phyloP scores from a whole-genome alignment of 768 basidiomycete species.

The Dentipellis sp. region DNA sequence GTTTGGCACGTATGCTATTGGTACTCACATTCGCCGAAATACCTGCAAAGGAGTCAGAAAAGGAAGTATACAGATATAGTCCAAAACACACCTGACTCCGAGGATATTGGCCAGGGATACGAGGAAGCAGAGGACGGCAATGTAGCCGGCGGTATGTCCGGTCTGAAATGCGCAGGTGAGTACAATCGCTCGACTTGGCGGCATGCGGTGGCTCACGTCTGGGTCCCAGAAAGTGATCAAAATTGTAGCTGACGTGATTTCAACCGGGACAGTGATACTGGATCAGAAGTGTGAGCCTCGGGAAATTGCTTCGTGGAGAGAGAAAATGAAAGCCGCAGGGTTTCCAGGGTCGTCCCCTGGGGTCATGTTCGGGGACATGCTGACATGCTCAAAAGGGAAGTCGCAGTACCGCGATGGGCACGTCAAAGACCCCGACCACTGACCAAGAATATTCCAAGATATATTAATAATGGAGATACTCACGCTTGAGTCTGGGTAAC shows the following conservation, averaged over 20 bases:
- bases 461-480: background rate
- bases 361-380: too few species aligned
- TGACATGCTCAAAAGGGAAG: too few species aligned
- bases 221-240: conserved; percentile 67
- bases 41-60: conserved; percentile 13
- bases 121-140: conserved; percentile 46
- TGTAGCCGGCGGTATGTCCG: conserved; percentile 46
- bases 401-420: too few species aligned
- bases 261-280: conserved; percentile 56
- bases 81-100: conserved; percentile 56
- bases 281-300: background rate
- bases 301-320: too few species aligned
- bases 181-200: background rate
- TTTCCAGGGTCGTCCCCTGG: too few species aligned
- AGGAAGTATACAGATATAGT: conserved; percentile 27
- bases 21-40: conserved; percentile 46
- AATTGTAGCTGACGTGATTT: conserved; percentile 64
- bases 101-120: conserved; percentile 58
- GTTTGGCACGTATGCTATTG: background rate
- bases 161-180: conserved; percentile 20
- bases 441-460: background rate
- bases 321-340: too few species aligned
- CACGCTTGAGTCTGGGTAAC: conserved; percentile 23
- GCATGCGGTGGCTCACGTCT: conserved; percentile 29
- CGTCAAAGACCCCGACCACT: too few species aligned